Percentiles rank a stretch among this genome's conserved stretches.
These are phyloP conservation scores for Thymus quinquecostatus DNA, from an alignment of 257 asterid genomes.

Conservation along the genomic window DNA sequence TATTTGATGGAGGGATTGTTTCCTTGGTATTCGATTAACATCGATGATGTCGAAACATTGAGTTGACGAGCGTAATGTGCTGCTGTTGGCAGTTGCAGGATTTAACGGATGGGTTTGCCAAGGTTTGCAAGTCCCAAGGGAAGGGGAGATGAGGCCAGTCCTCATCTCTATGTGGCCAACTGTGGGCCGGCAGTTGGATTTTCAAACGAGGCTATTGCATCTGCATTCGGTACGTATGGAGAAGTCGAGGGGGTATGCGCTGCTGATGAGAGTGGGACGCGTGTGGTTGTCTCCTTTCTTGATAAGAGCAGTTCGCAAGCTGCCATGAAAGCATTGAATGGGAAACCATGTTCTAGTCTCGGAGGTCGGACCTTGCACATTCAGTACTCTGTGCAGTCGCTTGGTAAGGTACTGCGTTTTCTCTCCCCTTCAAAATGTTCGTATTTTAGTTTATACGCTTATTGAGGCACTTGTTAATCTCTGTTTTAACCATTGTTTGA, in stretches of 20 bases:
- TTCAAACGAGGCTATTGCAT: slow-evolving; percentile 59
- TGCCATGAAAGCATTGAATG: slow-evolving; percentile 69
- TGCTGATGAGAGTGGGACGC: slow-evolving; percentile 93
- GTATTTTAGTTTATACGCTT: not conserved
- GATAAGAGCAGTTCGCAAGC: slow-evolving; percentile 55
- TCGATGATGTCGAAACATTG: too few species aligned
- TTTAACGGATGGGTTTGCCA: slow-evolving; percentile 65
- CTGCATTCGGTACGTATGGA: slow-evolving; percentile 68
- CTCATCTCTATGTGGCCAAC: slow-evolving; percentile 88
- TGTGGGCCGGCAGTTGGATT: slow-evolving; percentile 95
- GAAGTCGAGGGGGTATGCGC: slow-evolving; percentile 70
- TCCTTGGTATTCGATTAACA: too few species aligned
- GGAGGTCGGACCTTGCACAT: slow-evolving; percentile 79
- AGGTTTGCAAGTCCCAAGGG: slow-evolving; percentile 76
- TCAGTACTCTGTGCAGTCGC: slow-evolving; percentile 70
- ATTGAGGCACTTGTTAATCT: slow-evolving; percentile 18
- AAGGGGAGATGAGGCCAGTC: slow-evolving; percentile 49
- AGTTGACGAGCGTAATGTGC: not conserved
- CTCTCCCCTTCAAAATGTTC: not conserved
- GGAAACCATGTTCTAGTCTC: slow-evolving; percentile 59
- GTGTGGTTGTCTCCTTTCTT: slow-evolving; percentile 77
- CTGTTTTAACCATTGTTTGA: slow-evolving; percentile 5
- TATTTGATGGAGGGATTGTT: slow-evolving; percentile 4
- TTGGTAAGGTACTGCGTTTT: slow-evolving; percentile 54
- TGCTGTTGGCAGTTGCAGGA: slow-evolving; percentile 30